These are phyloP conservation scores for Areca catechu DNA, from an alignment of 176 grass and related monocot species.

Conservation along the genomic window DNA sequence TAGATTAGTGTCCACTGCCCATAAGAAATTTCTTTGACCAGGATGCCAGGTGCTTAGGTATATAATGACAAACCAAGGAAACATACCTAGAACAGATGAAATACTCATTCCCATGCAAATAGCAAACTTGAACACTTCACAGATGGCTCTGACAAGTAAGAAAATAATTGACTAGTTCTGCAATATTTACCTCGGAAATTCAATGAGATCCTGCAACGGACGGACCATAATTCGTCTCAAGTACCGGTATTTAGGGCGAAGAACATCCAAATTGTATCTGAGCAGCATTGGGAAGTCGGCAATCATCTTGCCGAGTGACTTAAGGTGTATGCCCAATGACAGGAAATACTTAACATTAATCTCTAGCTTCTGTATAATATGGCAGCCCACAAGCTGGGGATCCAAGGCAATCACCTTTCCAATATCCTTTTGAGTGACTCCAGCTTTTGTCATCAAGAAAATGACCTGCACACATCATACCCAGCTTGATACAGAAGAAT, in stretches of 20 bases:
- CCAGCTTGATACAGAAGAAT: background rate
- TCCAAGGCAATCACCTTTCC: conserved; percentile 88
- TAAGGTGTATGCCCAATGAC: conserved; percentile 73
- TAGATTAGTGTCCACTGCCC: no score
- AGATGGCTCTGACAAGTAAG: no score
- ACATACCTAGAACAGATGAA: no score
- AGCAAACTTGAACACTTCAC: no score
- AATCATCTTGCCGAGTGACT: conserved; percentile 66
- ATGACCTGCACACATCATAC: conserved; percentile 33
- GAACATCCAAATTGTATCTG: conserved; percentile 63
- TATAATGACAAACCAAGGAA: no score
- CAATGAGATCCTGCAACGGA: conserved; percentile 68
- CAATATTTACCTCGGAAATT: conserved; percentile 65
- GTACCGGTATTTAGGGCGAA: conserved; percentile 80
- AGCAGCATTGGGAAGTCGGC: conserved; percentile 80
- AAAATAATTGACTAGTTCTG: no score
- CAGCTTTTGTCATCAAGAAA: conserved; percentile 77
- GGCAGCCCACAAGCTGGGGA: conserved; percentile 81
- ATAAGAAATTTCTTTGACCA: no score
- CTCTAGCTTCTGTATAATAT: conserved; percentile 78
- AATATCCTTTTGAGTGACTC: conserved; percentile 62
- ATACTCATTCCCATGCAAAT: no score
- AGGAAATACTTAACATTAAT: conserved; percentile 77
- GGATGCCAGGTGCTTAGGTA: no score
- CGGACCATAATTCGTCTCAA: conserved; percentile 92